Evolutionary conservation across 805 yeast species (phyloP).

Genomic region (Dipodascus albidus): DNA sequence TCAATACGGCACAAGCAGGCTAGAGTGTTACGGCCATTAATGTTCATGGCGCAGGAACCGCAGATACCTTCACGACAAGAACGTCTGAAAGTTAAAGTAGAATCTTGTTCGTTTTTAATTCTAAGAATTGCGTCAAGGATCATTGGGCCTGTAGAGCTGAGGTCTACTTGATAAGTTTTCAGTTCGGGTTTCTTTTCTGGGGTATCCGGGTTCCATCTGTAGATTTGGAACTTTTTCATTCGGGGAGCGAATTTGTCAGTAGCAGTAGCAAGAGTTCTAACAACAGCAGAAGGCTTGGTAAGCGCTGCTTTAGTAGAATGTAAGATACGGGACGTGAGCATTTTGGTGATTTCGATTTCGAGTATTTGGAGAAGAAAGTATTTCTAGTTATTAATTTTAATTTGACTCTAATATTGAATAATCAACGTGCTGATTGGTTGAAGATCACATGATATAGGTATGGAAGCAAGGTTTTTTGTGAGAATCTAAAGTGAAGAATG

Average conservation of each 20-base stretch:
- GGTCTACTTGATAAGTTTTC: slow-evolving; percentile 73
- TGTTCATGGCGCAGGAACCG: slow-evolving; percentile 99
- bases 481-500: too few species aligned
- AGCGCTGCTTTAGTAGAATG: neutral
- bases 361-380: neutral
- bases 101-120: slow-evolving; percentile 93
- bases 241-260: slow-evolving; percentile 44
- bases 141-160: slow-evolving; percentile 96
- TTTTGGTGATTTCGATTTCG: too few species aligned
- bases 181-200: slow-evolving; percentile 86
- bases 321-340: neutral
- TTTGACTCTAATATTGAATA: too few species aligned
- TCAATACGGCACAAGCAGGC: slow-evolving; percentile 96
- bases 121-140: slow-evolving; percentile 87
- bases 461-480: too few species aligned
- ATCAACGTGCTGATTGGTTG: neutral
- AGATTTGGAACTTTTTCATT: slow-evolving; percentile 77
- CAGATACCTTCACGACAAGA: slow-evolving; percentile 99
- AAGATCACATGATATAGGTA: neutral
- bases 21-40: slow-evolving; percentile 92
- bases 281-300: neutral
- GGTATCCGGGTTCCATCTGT: slow-evolving; percentile 97
- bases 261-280: slow-evolving; percentile 21
- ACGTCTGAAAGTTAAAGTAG: slow-evolving; percentile 92
- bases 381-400: too few species aligned